Evolutionary conservation across 2,329 filamentous ascomycete species (phyloP).

Genomic region (Penicillium brasilianum): DNA sequence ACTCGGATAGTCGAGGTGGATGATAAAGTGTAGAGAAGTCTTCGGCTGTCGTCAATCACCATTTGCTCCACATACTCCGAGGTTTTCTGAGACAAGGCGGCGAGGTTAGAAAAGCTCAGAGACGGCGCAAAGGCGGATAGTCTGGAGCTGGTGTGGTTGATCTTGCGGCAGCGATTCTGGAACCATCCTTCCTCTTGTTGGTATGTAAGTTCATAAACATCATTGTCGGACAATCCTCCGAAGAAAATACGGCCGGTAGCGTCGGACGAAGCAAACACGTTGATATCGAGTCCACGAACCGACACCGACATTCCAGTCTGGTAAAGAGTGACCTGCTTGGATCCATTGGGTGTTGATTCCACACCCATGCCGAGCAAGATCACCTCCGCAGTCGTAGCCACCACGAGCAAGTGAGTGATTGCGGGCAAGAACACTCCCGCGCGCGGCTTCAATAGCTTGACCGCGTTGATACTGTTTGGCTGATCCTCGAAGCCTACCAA

Average conservation of each 20-base stretch:
- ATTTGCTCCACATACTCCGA: slow-evolving; percentile 75
- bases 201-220: slow-evolving; percentile 93
- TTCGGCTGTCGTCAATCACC: slow-evolving; percentile 84
- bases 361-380: slow-evolving; percentile 82
- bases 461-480: slow-evolving; percentile 83
- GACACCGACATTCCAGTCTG: slow-evolving; percentile 84
- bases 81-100: slow-evolving; percentile 40
- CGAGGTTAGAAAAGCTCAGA: slow-evolving; percentile 45
- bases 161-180: slow-evolving; percentile 80
- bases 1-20: slow-evolving; percentile 86
- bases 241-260: slow-evolving; percentile 93
- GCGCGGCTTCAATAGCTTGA: slow-evolving; percentile 84
- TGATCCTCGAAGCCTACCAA: slow-evolving; percentile 92
- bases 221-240: slow-evolving; percentile 76
- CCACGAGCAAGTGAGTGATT: slow-evolving; percentile 86
- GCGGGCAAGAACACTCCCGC: slow-evolving; percentile 82
- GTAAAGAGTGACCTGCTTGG: slow-evolving; percentile 77
- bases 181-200: slow-evolving; percentile 99
- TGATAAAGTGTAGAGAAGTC: slow-evolving; percentile 88
- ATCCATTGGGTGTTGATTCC: slow-evolving; percentile 67
- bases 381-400: slow-evolving; percentile 85
- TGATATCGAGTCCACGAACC: slow-evolving; percentile 76
- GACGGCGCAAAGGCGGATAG: slow-evolving; percentile 63
- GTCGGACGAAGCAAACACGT: slow-evolving; percentile 75
- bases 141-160: slow-evolving; percentile 81